Evolutionary conservation across 805 yeast genomes (phyloP), one percentile per base, ranked within the genome.

Genomic region (Yarrowia bubula): DNA sequence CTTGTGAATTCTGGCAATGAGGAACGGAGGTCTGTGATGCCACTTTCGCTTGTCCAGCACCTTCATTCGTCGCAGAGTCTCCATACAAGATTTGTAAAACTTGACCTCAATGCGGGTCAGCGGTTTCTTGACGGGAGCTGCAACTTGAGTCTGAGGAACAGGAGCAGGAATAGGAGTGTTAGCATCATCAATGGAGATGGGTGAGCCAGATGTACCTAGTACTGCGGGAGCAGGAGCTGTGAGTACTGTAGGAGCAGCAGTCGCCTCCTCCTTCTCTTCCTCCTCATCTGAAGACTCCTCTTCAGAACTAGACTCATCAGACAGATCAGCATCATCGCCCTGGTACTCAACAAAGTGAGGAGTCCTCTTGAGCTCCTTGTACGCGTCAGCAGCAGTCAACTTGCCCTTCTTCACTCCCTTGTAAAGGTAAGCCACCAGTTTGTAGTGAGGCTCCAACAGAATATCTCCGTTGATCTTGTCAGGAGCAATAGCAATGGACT

Each of bases 21-120:
- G 79, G 71, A 82, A 92, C 1, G 84, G 80, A 1, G 98, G 96
- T 63, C 89, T 83, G 72, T 95, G 98, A 63, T 92, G 96, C 98
- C 98, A 92, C 63, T 86, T 89, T 72, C 86, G 89, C 72, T 88
- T 92, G 73, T 93, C 98, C 10, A 83, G 75, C 0, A 77, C 60
- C 15, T 81, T 74, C 2, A 90, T 71, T 65, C 77, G 82, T 43
- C 76, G 76, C 44, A 90, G 73, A 8, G 84, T 74, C 0, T 72
- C 72, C 0, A 87, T 75, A 3, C 87, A 75, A 11, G 76, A 69
- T 8, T 72, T 68, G 64, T 75, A 79, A 35, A 58, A 58, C 47
- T 51, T 51, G 43, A 37, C n/a, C 3, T 51, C 58, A 42, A 51
- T 48, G 1, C 43, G 43, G 10, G 58, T 37, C 1, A 37, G 43